phyloP scores from a whole-genome alignment of 345 rosid species.

The Hypericum androsaemum region DNA sequence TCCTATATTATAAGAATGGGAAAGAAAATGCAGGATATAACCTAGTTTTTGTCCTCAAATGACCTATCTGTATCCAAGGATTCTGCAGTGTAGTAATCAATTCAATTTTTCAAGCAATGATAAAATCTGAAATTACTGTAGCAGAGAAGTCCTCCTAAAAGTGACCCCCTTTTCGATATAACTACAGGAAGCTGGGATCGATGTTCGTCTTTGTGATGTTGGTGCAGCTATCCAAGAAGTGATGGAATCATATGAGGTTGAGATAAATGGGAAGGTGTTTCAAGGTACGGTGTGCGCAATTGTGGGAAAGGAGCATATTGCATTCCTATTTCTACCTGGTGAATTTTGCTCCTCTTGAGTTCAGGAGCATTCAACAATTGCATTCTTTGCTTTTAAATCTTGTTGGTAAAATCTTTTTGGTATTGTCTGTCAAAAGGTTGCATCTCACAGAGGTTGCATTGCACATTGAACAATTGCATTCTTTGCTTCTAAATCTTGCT shows the following conservation, averaged over 20 bases:
- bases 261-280: constrained; percentile 83
- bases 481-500: no score
- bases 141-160: constrained; percentile 9
- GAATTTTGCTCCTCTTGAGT: background rate
- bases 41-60: no score
- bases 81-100: no score
- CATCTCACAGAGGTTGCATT: no score
- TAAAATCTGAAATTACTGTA: background rate
- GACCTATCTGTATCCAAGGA: no score
- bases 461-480: no score
- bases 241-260: constrained; percentile 97
- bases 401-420: no score
- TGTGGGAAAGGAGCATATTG: background rate
- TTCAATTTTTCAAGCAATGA: no score
- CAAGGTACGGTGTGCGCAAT: constrained; percentile 45
- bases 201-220: constrained; percentile 88
- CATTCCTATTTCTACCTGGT: background rate
- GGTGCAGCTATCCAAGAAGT: constrained; percentile 99
- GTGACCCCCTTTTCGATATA: background rate
- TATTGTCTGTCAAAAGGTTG: no score
- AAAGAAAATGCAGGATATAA: no score
- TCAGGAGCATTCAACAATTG: background rate
- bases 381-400: no score
- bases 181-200: constrained; percentile 79
- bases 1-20: no score